Conservation (phyloP, 345 rosid genomes). For the Toxicodendron radicans region DNA sequence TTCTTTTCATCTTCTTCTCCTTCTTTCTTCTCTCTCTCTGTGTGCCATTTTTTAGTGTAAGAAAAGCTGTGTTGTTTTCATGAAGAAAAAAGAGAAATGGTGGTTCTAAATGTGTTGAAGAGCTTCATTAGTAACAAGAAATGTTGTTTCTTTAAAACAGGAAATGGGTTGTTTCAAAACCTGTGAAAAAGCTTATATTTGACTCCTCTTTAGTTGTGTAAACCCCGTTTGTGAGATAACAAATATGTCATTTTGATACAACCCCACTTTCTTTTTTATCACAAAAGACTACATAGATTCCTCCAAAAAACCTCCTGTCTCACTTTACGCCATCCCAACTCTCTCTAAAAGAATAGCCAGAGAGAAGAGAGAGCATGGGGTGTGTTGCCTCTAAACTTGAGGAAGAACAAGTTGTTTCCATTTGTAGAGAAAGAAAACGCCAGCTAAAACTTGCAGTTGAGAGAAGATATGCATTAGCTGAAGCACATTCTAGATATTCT, state of each 20-base stretch:
- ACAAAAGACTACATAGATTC: conserved; percentile 32
- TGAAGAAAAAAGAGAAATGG: neutral
- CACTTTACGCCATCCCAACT: conserved; percentile 13
- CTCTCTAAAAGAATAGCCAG: neutral
- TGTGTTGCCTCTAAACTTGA: conserved; percentile 70
- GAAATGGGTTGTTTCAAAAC: conserved; percentile 22
- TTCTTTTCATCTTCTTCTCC: neutral
- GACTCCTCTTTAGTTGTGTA: neutral
- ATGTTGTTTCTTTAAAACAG: conserved; percentile 13
- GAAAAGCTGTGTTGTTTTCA: neutral
- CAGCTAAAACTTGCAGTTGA: conserved; percentile 60
- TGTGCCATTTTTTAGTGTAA: neutral
- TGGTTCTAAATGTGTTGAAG: conserved; percentile 4
- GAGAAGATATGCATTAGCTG: conserved; percentile 61
- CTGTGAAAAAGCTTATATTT: conserved; percentile 23
- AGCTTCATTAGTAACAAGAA: conserved; percentile 9
- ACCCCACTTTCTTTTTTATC: conserved; percentile 27
- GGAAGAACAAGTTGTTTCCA: conserved; percentile 71
- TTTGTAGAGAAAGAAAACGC: conserved; percentile 63
- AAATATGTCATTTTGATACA: conserved; percentile 23
- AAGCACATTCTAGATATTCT: conserved; percentile 64
- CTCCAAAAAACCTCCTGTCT: conserved; percentile 30
- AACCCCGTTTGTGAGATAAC: conserved; percentile 13
- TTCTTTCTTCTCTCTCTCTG: neutral
- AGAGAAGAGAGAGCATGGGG: conserved; percentile 42